Conservation (phyloP, 495 filamentous ascomycete genomes). For the Oidiodendron maius region DNA sequence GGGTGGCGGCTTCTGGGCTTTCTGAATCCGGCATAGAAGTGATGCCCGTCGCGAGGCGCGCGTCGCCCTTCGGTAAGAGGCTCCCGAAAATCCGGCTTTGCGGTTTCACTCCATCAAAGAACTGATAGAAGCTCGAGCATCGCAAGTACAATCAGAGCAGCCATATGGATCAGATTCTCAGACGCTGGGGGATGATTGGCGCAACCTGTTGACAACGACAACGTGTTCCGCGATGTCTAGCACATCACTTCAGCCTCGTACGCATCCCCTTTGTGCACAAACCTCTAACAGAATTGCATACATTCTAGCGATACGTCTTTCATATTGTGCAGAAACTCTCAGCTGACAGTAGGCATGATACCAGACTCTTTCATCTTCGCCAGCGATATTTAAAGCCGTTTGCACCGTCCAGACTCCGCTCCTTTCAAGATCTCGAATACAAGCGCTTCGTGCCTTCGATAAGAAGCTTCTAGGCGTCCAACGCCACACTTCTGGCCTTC, state of each 20-base stretch:
- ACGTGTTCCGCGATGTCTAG: conserved; percentile 1
- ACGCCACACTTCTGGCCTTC: too few species aligned
- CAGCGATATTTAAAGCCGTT: neutral
- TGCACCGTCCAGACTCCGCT: neutral
- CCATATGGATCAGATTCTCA: neutral
- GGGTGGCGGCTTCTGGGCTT: too few species aligned
- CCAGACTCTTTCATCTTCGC: neutral
- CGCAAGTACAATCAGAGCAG: neutral
- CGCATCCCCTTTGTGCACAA: conserved; percentile 1
- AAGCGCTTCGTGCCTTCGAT: too few species aligned
- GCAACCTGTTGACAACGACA: neutral
- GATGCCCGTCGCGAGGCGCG: neutral
- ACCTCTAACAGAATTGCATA: too few species aligned
- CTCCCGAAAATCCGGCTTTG: neutral
- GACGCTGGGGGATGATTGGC: neutral
- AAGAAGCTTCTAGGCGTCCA: too few species aligned
- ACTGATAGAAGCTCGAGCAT: neutral
- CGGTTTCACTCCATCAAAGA: neutral
- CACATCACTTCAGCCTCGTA: conserved; percentile 13
- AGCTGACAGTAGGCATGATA: neutral
- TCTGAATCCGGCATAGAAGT: too few species aligned
- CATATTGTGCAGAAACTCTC: too few species aligned
- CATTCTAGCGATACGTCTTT: too few species aligned
- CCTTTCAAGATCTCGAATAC: too few species aligned
- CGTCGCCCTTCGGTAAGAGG: neutral